These are phyloP conservation scores for Aphanomyces euteiches DNA, from an alignment of 352 stramenopile species.

Conservation along the genomic window DNA sequence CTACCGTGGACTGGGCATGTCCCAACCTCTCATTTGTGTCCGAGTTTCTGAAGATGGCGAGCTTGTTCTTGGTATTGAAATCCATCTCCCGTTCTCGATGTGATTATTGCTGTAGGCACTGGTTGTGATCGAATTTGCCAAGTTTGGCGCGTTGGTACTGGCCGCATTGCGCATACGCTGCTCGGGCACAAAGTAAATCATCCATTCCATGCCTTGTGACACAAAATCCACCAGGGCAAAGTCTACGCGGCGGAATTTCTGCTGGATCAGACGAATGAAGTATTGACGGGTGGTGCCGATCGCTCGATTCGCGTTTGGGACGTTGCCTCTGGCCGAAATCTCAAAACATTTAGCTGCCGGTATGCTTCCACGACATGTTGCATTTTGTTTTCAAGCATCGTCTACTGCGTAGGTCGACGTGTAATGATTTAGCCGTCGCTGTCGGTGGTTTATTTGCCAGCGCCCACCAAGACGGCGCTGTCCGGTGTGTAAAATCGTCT, in stretches of 20 bases:
- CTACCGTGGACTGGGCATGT: constrained; percentile 70
- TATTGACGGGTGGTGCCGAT: constrained; percentile 75
- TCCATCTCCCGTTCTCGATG: background rate
- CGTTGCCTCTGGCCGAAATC: constrained; percentile 50
- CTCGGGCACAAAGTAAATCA: constrained; percentile 60
- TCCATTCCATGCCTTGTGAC: too few relatives aligned
- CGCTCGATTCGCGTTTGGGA: constrained; percentile 77
- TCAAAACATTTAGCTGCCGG: constrained; percentile 72
- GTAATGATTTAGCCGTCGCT: constrained; percentile 56
- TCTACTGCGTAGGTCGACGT: constrained; percentile 45
- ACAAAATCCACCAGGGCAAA: constrained; percentile 41
- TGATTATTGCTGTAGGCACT: constrained; percentile 36
- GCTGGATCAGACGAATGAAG: constrained; percentile 46
- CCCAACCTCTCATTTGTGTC: constrained; percentile 79
- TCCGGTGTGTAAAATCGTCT: constrained; percentile 34
- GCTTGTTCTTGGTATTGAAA: constrained; percentile 48
- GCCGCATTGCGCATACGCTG: constrained; percentile 76
- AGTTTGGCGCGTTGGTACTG: constrained; percentile 76
- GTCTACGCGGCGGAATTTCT: constrained; percentile 77
- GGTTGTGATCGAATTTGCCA: constrained; percentile 83
- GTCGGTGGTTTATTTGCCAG: constrained; percentile 65
- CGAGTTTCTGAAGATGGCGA: constrained; percentile 69
- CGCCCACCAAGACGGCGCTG: constrained; percentile 68
- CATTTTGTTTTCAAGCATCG: background rate
- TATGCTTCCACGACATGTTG: background rate